These are phyloP conservation scores for Colletotrichum brevisporum DNA, from an alignment of 2,329 filamentous ascomycete genomes.

Conservation along the genomic window DNA sequence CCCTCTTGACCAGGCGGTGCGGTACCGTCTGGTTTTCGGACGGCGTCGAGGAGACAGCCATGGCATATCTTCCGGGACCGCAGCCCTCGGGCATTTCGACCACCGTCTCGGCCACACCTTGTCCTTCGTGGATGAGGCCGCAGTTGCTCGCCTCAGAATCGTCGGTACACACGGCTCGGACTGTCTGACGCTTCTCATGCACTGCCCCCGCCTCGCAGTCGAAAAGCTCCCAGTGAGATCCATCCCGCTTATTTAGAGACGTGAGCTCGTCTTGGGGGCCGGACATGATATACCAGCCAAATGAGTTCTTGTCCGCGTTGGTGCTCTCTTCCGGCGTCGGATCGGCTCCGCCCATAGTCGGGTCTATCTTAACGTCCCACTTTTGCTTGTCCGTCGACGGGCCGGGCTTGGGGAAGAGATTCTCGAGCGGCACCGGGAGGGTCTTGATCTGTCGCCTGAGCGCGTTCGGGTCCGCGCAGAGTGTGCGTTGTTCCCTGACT, in stretches of 20 bases:
- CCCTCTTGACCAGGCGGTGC: conserved; percentile 2
- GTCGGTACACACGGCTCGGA: conserved; percentile 16
- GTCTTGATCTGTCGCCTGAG: not conserved
- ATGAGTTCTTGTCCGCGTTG: conserved; percentile 11
- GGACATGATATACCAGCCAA: conserved; percentile 18
- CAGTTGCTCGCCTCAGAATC: conserved; percentile 9
- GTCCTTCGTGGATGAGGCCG: conserved; percentile 16
- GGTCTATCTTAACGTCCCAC: conserved; percentile 1
- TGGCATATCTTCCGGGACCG: conserved; percentile 15
- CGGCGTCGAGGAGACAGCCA: conserved; percentile 9
- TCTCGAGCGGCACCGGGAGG: conserved; percentile 10
- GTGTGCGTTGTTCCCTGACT: not conserved
- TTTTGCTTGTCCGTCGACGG: conserved; percentile 6
- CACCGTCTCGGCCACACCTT: conserved; percentile 4
- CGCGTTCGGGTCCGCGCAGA: conserved; percentile 6
- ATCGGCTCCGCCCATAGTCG: conserved; percentile 9
- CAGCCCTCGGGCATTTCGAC: conserved; percentile 18
- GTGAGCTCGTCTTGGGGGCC: not conserved
- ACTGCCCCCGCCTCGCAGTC: conserved; percentile 1
- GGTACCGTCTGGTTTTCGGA: not conserved
- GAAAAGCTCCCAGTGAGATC: conserved; percentile 21
- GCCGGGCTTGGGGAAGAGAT: conserved; percentile 8
- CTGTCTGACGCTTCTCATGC: conserved; percentile 5
- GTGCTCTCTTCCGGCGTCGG: not conserved
- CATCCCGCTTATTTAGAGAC: conserved; percentile 12